A percentile compares a stretch with the other conserved stretches of the same genome.
phyloP scores from a whole-genome alignment of 805 yeast species.

The Ogataea degrootiae region DNA sequence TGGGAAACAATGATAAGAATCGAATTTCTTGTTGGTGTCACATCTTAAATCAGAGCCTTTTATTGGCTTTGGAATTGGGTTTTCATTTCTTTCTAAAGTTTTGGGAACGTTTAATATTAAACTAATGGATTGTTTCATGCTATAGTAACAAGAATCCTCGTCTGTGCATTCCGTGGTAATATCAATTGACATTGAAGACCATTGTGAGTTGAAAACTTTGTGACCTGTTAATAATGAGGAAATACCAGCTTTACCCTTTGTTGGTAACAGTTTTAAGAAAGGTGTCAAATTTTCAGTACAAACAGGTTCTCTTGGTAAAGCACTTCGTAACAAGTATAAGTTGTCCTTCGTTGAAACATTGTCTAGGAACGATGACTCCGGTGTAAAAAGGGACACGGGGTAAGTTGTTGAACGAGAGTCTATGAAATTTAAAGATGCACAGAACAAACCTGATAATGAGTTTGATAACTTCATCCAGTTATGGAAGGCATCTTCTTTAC shows the following conservation, averaged over 20 bases:
- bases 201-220: constrained; percentile 80
- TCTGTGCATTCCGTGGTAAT: constrained; percentile 51
- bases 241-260: constrained; percentile 87
- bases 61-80: constrained; percentile 78
- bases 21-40: constrained; percentile 55
- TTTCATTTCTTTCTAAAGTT: constrained; percentile 54
- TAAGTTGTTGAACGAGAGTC: constrained; percentile 73
- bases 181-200: constrained; percentile 94
- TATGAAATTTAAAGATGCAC: constrained; percentile 90
- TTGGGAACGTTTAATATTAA: constrained; percentile 69
- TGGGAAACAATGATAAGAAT: constrained; percentile 77
- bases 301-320: constrained; percentile 90
- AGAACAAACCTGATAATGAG: constrained; percentile 82
- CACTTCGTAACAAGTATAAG: constrained; percentile 66
- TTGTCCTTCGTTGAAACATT: constrained; percentile 32
- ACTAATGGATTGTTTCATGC: constrained; percentile 63
- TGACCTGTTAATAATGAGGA: constrained; percentile 86
- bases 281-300: constrained; percentile 98
- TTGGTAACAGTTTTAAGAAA: constrained; percentile 81
- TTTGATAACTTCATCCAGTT: constrained; percentile 73
- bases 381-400: constrained; percentile 42
- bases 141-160: constrained; percentile 38
- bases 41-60: constrained; percentile 70
- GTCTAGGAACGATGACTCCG: constrained; percentile 16
- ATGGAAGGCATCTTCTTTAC: constrained; percentile 47